Evolutionary conservation across 495 filamentous ascomycete genomes (phyloP).

Genomic region (Chaetomium cochliodes): DNA sequence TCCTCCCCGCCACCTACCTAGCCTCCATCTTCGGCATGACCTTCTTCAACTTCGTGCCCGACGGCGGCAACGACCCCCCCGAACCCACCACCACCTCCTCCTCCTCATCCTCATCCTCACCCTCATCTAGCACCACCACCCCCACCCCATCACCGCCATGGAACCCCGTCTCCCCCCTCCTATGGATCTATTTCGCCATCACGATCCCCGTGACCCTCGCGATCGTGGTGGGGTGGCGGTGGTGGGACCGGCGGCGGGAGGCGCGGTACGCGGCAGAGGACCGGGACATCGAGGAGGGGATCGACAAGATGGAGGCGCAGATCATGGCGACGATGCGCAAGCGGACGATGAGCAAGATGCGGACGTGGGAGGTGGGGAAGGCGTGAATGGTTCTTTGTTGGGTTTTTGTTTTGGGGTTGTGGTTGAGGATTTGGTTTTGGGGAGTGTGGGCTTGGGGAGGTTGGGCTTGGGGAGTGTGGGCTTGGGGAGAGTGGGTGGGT

Average conservation of each 20-base stretch:
- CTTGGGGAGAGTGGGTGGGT: too few species aligned
- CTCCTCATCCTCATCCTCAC: too few species aligned
- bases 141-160: slow-evolving; percentile 12
- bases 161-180: slow-evolving; percentile 38
- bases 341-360: slow-evolving; percentile 52
- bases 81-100: not conserved
- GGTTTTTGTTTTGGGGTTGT: not conserved
- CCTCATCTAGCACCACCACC: too few species aligned
- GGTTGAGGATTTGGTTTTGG: too few species aligned
- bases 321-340: slow-evolving; percentile 54
- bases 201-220: slow-evolving; percentile 50
- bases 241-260: slow-evolving; percentile 49
- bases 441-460: too few species aligned
- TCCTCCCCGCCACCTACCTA: slow-evolving; percentile 55
- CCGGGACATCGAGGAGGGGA: slow-evolving; percentile 49
- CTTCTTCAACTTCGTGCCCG: slow-evolving; percentile 51
- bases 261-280: slow-evolving; percentile 47
- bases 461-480: too few species aligned
- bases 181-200: slow-evolving; percentile 58
- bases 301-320: slow-evolving; percentile 54
- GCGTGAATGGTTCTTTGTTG: not conserved
- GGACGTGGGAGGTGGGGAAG: slow-evolving; percentile 44
- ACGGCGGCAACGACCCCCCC: slow-evolving; percentile 6
- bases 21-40: slow-evolving; percentile 57
- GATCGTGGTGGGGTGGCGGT: slow-evolving; percentile 48